phyloP scores from a whole-genome alignment of 257 asterid species.

The Echium plantagineum region DNA sequence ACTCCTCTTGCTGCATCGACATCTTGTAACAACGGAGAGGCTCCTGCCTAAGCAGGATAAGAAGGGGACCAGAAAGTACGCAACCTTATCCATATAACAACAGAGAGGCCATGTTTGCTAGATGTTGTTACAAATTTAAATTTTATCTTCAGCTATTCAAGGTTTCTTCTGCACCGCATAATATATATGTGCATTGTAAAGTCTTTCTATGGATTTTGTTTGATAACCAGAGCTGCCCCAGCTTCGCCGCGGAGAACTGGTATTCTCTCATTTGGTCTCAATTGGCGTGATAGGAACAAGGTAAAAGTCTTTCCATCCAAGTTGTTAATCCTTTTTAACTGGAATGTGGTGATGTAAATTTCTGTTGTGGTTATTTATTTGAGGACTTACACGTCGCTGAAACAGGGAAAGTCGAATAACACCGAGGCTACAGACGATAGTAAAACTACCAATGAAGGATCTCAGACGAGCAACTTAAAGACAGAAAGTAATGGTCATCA shows the following conservation, averaged over 20 bases:
- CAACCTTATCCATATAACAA: no score
- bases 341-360: no score
- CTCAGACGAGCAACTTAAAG: background rate
- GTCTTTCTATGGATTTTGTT: background rate
- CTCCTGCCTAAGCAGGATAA: no score
- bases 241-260: slow-evolving; percentile 33
- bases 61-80: no score
- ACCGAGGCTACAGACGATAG: slow-evolving; percentile 19
- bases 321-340: no score
- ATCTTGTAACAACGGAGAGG: no score
- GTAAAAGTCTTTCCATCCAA: no score
- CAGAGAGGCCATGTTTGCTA: no score
- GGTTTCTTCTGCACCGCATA: background rate
- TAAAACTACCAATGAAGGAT: slow-evolving; percentile 6
- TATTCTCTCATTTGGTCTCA: slow-evolving; percentile 61
- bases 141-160: no score
- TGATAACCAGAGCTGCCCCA: slow-evolving; percentile 14
- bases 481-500: slow-evolving; percentile 17
- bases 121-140: no score
- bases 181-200: background rate
- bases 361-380: no score
- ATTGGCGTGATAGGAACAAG: slow-evolving; percentile 81
- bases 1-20: no score
- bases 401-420: slow-evolving; percentile 33
- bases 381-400: background rate